These are phyloP conservation scores for Mollisiaceae sp. DNA, from an alignment of 2,329 filamentous ascomycete species.

Conservation along the genomic window DNA sequence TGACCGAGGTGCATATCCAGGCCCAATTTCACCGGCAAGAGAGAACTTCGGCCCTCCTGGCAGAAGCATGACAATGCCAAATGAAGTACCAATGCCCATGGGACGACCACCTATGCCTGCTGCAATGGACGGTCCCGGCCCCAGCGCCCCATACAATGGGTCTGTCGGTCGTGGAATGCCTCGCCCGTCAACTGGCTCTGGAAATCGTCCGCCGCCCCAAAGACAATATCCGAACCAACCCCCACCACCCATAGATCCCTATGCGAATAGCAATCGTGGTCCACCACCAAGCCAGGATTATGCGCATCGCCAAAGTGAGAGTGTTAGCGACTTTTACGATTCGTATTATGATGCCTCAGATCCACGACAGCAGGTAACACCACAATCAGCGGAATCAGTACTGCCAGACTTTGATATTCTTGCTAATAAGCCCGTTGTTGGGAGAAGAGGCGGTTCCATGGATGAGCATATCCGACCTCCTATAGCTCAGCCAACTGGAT, in stretches of 20 bases:
- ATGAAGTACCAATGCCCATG: conserved; percentile 51
- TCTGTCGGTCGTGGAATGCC: conserved; percentile 52
- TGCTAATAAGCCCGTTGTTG: conserved; percentile 22
- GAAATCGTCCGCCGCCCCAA: conserved; percentile 58
- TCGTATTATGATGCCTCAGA: conserved; percentile 53
- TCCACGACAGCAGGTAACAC: conserved; percentile 25
- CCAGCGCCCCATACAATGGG: conserved; percentile 53
- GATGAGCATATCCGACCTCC: conserved; percentile 39
- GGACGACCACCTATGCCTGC: conserved; percentile 33
- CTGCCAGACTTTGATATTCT: conserved; percentile 41
- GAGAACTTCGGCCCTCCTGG: conserved; percentile 56
- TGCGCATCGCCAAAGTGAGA: conserved; percentile 43
- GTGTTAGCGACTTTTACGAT: conserved; percentile 59
- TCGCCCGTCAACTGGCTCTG: conserved; percentile 60
- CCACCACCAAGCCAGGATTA: conserved; percentile 37
- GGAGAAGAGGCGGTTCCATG: conserved; percentile 37
- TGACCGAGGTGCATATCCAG: conserved; percentile 34
- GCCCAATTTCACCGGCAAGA: conserved; percentile 37
- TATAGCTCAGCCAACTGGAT: conserved; percentile 47
- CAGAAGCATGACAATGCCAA: conserved; percentile 68
- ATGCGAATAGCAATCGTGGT: conserved; percentile 16
- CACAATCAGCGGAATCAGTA: conserved; percentile 34
- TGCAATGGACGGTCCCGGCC: conserved; percentile 34
- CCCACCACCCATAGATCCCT: conserved; percentile 21
- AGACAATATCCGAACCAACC: conserved; percentile 55